phyloP scores from a whole-genome alignment of 768 basidiomycete species.

The Leccinellum rugosiceps region DNA sequence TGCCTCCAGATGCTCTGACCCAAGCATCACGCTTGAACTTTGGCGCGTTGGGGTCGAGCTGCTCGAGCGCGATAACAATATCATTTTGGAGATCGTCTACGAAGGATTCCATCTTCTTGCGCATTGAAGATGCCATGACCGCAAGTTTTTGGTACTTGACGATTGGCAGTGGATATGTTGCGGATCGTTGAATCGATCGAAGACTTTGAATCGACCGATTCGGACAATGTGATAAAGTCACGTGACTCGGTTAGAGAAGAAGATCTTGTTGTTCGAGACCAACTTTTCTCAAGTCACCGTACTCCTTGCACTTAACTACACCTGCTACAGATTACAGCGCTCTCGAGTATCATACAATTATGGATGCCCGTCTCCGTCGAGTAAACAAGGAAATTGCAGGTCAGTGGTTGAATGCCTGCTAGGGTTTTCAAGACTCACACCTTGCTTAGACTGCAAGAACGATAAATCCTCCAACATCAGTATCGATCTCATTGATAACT shows the following conservation, averaged over 20 bases:
- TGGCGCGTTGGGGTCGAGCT: conserved; percentile 67
- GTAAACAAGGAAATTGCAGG: conserved; percentile 95
- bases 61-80: conserved; percentile 76
- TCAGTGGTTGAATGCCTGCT: conserved; percentile 26
- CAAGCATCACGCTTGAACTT: conserved; percentile 81
- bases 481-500: conserved; percentile 85
- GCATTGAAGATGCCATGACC: conserved; percentile 48
- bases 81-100: conserved; percentile 72
- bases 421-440: conserved; percentile 9
- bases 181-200: neutral
- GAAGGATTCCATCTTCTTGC: conserved; percentile 72
- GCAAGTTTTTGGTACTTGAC: no score
- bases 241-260: conserved; percentile 10
- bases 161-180: no score
- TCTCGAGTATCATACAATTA: conserved; percentile 28
- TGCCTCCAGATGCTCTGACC: conserved; percentile 65
- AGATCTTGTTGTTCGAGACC: conserved; percentile 4
- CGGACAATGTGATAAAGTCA: conserved; percentile 20
- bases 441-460: conserved; percentile 80
- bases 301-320: neutral
- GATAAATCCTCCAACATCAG: conserved; percentile 86
- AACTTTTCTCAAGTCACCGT: neutral
- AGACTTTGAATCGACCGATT: neutral
- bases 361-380: conserved; percentile 87
- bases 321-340: neutral